Conservation (phyloP, 345 rosid species). For the Viola odorata region DNA sequence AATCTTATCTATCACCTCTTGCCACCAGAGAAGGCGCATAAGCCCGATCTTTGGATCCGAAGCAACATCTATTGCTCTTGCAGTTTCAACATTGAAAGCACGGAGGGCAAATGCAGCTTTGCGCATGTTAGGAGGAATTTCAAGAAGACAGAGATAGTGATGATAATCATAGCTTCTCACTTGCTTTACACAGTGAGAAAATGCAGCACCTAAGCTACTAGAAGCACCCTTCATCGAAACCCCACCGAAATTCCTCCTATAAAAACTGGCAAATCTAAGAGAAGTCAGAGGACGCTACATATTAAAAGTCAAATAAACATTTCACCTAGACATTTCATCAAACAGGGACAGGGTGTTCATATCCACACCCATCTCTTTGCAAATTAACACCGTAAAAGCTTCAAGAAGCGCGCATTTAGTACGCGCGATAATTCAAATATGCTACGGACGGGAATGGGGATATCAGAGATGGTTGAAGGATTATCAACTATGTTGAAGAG, state of each 20-base stretch:
- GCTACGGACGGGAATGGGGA: too few species aligned
- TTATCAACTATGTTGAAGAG: too few species aligned
- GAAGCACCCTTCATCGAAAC: conserved; percentile 58
- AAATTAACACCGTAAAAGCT: too few species aligned
- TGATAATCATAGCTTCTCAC: conserved; percentile 91
- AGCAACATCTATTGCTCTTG: conserved; percentile 91
- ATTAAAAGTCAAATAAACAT: not conserved
- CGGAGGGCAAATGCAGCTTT: conserved; percentile 90
- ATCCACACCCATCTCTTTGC: not conserved
- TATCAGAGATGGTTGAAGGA: too few species aligned
- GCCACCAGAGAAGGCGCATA: conserved; percentile 94
- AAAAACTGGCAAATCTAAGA: not conserved
- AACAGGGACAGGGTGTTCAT: conserved; percentile 1
- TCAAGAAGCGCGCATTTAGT: too few species aligned
- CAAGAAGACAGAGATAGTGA: conserved; percentile 94
- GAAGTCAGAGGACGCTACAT: not conserved
- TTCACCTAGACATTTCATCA: conserved; percentile 15
- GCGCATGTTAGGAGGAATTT: conserved; percentile 69
- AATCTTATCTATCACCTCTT: conserved; percentile 83
- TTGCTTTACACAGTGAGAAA: conserved; percentile 80
- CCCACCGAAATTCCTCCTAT: conserved; percentile 16
- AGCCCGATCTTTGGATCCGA: conserved; percentile 89
- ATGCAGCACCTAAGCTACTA: conserved; percentile 55
- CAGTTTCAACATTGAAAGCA: conserved; percentile 87
- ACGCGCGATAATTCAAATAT: too few species aligned